Conservation (phyloP, 148 eudicot species). For the Tetragonia tetragonoides region DNA sequence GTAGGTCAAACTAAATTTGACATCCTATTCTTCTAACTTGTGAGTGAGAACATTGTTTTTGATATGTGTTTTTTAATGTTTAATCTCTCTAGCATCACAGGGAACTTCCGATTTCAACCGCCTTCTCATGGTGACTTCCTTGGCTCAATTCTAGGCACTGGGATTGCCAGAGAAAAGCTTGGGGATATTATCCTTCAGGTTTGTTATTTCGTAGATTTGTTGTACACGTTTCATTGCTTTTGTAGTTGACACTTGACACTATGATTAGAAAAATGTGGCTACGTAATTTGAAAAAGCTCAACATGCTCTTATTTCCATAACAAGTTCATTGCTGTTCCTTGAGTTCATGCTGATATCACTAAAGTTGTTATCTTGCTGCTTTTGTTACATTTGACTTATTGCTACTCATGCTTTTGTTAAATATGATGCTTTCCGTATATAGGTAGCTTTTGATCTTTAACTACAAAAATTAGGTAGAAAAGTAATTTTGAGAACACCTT, state of each 20-base stretch:
- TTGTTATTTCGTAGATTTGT: conserved; percentile 15
- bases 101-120: conserved; percentile 77
- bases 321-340: conserved; percentile 3
- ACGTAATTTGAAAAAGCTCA: neutral
- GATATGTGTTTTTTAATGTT: conserved; percentile 18
- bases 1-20: conserved; percentile 30
- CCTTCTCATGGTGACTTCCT: conserved; percentile 93
- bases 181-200: conserved; percentile 94
- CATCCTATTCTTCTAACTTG: neutral
- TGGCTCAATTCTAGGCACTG: conserved; percentile 86
- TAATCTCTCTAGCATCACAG: conserved; percentile 67
- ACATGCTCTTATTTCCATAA: neutral
- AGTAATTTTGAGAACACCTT: neutral
- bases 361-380: neutral
- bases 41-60: neutral
- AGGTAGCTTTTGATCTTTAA: neutral
- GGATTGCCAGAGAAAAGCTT: conserved; percentile 81
- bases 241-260: neutral
- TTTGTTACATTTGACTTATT: neutral
- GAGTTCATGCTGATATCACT: neutral
- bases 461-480: too few relatives aligned
- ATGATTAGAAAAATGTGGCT: neutral
- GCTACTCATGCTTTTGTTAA: neutral
- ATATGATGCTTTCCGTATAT: neutral
- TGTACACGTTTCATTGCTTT: neutral